These are phyloP conservation scores for Scortechinia acanthostroma DNA, from an alignment of 2,329 filamentous ascomycete genomes.

Conservation along the genomic window DNA sequence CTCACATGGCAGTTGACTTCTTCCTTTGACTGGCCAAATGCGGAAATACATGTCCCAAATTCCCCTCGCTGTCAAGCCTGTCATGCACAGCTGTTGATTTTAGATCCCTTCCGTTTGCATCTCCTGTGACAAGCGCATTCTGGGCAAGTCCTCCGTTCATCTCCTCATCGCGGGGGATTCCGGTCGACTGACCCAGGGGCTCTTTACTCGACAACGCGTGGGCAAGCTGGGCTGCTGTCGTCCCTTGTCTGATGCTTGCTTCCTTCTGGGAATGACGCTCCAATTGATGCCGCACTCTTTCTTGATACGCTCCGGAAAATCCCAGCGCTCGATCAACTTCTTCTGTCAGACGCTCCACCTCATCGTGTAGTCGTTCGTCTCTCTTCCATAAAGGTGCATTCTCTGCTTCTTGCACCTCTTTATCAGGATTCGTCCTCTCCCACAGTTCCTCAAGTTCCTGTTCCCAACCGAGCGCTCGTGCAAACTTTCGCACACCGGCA, in stretches of 20 bases:
- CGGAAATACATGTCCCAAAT: not conserved
- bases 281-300: not conserved
- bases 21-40: not conserved
- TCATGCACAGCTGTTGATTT: too few relatives aligned
- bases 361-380: not conserved
- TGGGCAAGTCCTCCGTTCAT: too few relatives aligned
- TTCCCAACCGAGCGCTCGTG: slow-evolving; percentile 75
- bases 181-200: too few relatives aligned
- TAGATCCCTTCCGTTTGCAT: too few relatives aligned
- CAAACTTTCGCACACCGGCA: slow-evolving; percentile 69
- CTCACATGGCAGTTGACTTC: too few relatives aligned
- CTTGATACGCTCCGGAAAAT: not conserved
- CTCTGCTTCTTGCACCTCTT: slow-evolving; percentile 24
- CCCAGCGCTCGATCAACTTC: not conserved
- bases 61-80: too few relatives aligned
- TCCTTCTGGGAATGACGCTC: not conserved
- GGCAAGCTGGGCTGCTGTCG: too few relatives aligned
- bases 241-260: too few relatives aligned
- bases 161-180: too few relatives aligned
- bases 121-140: too few relatives aligned
- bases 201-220: too few relatives aligned
- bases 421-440: slow-evolving; percentile 58
- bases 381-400: not conserved
- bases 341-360: not conserved
- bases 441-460: slow-evolving; percentile 76